Base-by-base conservation (phyloP, 805 yeast genomes). In the Candida multigemmis region DNA sequence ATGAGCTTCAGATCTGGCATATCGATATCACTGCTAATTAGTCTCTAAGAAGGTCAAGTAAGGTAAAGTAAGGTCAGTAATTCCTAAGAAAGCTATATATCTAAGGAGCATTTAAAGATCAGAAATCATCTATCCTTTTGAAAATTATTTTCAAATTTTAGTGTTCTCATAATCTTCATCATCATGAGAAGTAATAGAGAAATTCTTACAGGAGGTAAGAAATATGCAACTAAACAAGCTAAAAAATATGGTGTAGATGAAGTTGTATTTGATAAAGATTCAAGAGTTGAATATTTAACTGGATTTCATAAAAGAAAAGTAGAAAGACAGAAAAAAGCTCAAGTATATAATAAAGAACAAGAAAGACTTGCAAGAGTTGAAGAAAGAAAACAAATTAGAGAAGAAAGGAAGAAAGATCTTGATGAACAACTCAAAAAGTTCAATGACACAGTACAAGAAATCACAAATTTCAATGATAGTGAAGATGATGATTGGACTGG, bases 291-390 rank as follows among this genome's bases (percentile, higher is more conserved):
- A 34, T 89, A 76, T 50, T 59, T 89, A 39, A 89, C 96, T 3
- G 98, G 98, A 21, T 89, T 89, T 53, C 97, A 91, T 53, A 89
- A 89, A 57, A 71, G 98, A 46, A 89, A 89, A 50, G 50, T 89
- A 11, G 82, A 82, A 45, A 70, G 97, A 50, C 81, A 82, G 56
- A 87, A 85, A 57, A 76, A 78, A 37, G 97, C 96, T 0, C 75
- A 73, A 39, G 83, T 71, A 33, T 75, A 65, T 42, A 71, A 71
- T 26, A 76, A 78, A 40, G 95, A 87, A 47, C 82, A 78, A 46
- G 91, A 79, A 4, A 66, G 87, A 31, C 58, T 72, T 37, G 75
- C 74, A 2, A 71, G 71, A 41, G 64, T 85, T 7, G 93, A 80
- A 39, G 94, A 83, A 45, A 70, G 96, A 33, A 72, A 75, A 38